Conservation (phyloP, 331 rosid species). For the Saraca asoca region DNA sequence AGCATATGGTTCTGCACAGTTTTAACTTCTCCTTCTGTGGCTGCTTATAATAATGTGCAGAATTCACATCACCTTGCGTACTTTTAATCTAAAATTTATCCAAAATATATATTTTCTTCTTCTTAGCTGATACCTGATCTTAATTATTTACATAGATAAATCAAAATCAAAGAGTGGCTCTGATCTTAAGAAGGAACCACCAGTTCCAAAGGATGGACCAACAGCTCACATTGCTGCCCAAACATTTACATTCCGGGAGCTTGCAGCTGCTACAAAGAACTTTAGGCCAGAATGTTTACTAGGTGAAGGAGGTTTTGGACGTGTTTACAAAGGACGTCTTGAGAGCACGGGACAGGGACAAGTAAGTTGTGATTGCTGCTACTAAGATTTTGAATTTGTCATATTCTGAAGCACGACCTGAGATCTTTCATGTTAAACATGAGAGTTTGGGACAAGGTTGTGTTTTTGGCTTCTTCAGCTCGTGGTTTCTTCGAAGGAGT, state of each 20-base stretch:
- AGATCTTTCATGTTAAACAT: conserved; percentile 19
- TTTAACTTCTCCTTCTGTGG: conserved; percentile 6
- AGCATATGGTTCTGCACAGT: neutral
- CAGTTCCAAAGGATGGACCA: conserved; percentile 76
- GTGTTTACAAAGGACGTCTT: conserved; percentile 91
- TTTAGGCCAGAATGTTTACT: conserved; percentile 82
- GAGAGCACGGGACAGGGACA: conserved; percentile 98
- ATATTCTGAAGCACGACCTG: conserved; percentile 2
- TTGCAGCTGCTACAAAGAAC: conserved; percentile 92
- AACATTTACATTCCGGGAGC: conserved; percentile 96
- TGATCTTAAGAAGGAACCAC: conserved; percentile 77
- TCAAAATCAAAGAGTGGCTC: conserved; percentile 61
- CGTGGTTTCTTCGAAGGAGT: too few relatives aligned
- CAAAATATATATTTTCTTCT: neutral
- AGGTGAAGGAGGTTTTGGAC: conserved; percentile 98
- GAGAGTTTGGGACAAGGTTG: too few relatives aligned
- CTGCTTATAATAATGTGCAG: conserved; percentile 6
- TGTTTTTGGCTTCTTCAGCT: too few relatives aligned
- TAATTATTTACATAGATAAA: conserved; percentile 57
- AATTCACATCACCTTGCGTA: conserved; percentile 10
- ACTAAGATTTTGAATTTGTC: conserved; percentile 11
- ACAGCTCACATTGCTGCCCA: conserved; percentile 96
- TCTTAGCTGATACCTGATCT: conserved; percentile 26
- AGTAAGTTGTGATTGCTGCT: conserved; percentile 52
- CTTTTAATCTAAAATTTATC: conserved; percentile 21